Evolutionary conservation across 2,329 filamentous ascomycete species (phyloP).

Genomic region (Didymella glomerata): DNA sequence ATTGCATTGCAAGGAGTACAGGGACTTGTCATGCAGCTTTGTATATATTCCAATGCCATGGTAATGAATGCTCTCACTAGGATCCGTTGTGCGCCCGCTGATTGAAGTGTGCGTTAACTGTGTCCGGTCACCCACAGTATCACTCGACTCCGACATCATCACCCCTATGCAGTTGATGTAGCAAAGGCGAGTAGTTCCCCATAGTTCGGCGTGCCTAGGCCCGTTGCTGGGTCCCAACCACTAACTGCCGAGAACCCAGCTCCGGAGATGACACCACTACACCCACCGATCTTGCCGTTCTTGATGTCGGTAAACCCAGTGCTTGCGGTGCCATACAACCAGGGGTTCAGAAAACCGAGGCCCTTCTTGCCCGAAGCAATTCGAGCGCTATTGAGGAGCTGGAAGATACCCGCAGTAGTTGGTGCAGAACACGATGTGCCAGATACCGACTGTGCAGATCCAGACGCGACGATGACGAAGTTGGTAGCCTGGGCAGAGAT

Average conservation of each 20-base stretch:
- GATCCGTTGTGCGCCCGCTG: neutral
- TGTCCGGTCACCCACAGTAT: neutral
- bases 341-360: slow-evolving; percentile 63
- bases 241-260: slow-evolving; percentile 28
- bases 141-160: neutral
- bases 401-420: slow-evolving; percentile 32
- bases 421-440: slow-evolving; percentile 37
- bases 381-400: slow-evolving; percentile 59
- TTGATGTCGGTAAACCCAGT: slow-evolving; percentile 54
- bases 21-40: slow-evolving; percentile 5
- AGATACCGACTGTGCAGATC: slow-evolving; percentile 23
- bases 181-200: slow-evolving; percentile 39
- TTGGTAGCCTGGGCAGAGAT: slow-evolving; percentile 57
- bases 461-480: slow-evolving; percentile 38
- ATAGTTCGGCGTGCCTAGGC: slow-evolving; percentile 58
- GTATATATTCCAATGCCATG: neutral
- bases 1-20: slow-evolving; percentile 15
- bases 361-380: slow-evolving; percentile 56
- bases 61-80: neutral
- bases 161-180: slow-evolving; percentile 16
- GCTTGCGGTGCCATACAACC: slow-evolving; percentile 45
- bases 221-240: slow-evolving; percentile 59
- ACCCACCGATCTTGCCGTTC: slow-evolving; percentile 41
- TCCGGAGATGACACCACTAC: slow-evolving; percentile 30
- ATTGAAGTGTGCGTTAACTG: neutral